Evolutionary conservation across 2,329 filamentous ascomycete species (phyloP).

Genomic region (Colletotrichum liaoningense): DNA sequence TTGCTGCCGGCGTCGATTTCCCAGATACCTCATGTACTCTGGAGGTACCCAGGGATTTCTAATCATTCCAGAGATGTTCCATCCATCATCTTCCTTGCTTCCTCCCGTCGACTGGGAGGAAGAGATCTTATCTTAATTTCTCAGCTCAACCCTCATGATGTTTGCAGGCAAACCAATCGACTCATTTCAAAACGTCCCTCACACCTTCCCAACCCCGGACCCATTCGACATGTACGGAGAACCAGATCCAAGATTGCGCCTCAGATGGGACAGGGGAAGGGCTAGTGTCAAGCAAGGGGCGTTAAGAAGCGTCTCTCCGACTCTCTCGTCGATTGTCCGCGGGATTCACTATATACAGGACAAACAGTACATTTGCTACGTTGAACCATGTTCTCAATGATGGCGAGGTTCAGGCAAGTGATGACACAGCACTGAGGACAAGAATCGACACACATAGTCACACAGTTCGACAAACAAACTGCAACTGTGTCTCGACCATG

Average conservation of each 20-base stretch:
- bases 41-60: background rate
- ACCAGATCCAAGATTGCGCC: constrained; percentile 20
- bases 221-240: background rate
- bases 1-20: background rate
- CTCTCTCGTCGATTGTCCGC: background rate
- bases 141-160: constrained; percentile 5
- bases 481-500: background rate
- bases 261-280: constrained; percentile 7
- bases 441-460: background rate
- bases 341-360: background rate
- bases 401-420: background rate
- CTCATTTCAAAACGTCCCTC: constrained; percentile 23
- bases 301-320: background rate
- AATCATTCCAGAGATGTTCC: background rate
- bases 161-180: constrained; percentile 7
- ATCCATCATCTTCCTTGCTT: background rate
- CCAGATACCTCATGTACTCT: background rate
- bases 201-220: constrained; percentile 21
- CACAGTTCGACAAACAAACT: background rate
- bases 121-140: background rate
- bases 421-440: background rate
- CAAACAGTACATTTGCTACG: background rate
- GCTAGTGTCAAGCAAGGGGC: constrained; percentile 2
- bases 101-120: background rate
- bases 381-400: background rate